Evolutionary conservation across 1,284 basidiomycete species (phyloP).

Genomic region (Cutaneotrichosporon sp.): DNA sequence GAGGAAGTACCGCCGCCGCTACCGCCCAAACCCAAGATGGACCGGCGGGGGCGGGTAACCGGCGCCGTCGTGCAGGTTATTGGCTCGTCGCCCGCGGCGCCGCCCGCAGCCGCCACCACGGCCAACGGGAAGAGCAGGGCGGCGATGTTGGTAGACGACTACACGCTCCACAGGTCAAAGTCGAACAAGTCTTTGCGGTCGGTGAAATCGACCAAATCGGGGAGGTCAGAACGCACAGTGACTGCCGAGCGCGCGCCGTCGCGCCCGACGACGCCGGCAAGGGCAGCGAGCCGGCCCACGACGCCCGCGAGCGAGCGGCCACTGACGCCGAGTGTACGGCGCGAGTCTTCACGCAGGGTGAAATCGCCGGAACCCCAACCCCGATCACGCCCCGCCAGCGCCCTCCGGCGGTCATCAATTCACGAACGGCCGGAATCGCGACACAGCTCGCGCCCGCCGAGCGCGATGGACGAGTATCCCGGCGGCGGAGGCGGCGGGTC

Average conservation of each 20-base stretch:
- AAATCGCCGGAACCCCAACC: too few relatives aligned
- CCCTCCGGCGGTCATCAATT: not conserved
- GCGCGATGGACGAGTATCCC: not conserved
- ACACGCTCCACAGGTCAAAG: not conserved
- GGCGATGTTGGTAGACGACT: not conserved
- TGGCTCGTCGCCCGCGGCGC: not conserved
- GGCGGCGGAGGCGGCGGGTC: slow-evolving; percentile 5
- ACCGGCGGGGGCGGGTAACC: slow-evolving; percentile 1
- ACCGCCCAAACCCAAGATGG: slow-evolving; percentile 5
- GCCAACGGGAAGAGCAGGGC: not conserved
- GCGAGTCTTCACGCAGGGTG: too few relatives aligned
- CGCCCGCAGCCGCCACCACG: not conserved
- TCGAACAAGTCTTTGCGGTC: not conserved
- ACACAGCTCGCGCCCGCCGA: too few relatives aligned
- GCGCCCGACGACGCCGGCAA: not conserved
- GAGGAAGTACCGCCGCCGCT: not conserved
- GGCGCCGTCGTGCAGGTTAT: not conserved
- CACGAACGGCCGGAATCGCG: not conserved
- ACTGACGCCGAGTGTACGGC: not conserved
- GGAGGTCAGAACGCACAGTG: not conserved
- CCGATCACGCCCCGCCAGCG: not conserved
- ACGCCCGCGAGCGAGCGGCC: not conserved
- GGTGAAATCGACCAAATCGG: slow-evolving; percentile 4
- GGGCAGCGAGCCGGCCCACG: not conserved
- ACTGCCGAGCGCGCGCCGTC: not conserved